Conservation (phyloP, 441 rosid genomes). For the Pelargonium myrrhifolium region DNA sequence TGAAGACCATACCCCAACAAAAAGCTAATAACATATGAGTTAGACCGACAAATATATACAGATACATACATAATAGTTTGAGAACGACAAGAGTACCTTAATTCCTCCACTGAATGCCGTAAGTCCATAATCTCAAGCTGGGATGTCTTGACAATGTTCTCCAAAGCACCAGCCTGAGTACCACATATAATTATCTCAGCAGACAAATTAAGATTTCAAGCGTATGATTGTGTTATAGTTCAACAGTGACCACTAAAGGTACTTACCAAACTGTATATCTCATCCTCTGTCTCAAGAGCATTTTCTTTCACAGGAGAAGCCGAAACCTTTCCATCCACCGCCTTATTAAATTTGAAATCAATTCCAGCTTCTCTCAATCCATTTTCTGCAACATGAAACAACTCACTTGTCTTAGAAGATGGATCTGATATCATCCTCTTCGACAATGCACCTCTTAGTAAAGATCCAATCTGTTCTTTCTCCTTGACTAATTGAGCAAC, state of each 20-base stretch:
- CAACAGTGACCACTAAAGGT: conserved; percentile 14
- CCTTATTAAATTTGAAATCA: conserved; percentile 48
- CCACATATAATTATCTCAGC: conserved; percentile 14
- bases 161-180: conserved; percentile 78
- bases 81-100: conserved; percentile 44
- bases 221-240: conserved; percentile 3
- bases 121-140: conserved; percentile 78
- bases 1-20: neutral
- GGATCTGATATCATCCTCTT: conserved; percentile 47
- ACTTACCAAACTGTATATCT: conserved; percentile 69
- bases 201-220: conserved; percentile 12
- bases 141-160: conserved; percentile 80
- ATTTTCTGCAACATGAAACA: conserved; percentile 77
- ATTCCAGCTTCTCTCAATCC: conserved; percentile 70
- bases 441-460: conserved; percentile 80
- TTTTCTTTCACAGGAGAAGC: conserved; percentile 27
- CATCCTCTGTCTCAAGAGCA: conserved; percentile 46
- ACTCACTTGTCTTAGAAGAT: conserved; percentile 47
- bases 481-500: conserved; percentile 56
- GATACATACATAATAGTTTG: neutral
- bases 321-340: conserved; percentile 31
- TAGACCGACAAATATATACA: neutral
- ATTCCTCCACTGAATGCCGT: conserved; percentile 61
- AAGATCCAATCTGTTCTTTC: conserved; percentile 77
- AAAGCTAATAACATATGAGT: neutral